Evolutionary conservation across 2,329 filamentous ascomycete genomes (phyloP).

Genomic region (Colletotrichum sp.): DNA sequence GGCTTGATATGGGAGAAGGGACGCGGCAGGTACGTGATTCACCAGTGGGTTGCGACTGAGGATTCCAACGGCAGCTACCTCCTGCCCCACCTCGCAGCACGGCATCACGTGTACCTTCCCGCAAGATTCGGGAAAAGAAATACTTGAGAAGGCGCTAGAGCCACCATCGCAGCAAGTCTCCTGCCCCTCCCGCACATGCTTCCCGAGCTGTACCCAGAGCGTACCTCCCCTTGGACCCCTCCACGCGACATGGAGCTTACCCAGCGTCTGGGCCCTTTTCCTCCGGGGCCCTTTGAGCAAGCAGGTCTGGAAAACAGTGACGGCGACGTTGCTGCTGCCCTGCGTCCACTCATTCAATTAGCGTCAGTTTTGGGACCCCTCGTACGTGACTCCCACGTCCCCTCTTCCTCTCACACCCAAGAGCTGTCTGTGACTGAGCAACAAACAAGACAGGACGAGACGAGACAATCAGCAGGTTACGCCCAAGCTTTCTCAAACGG

Average conservation of each 20-base stretch:
- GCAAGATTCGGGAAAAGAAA: not conserved
- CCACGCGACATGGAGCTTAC: conserved; percentile 7
- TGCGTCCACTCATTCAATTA: not conserved
- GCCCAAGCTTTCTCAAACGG: not conserved
- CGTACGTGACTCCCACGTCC: not conserved
- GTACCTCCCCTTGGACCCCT: conserved; percentile 9
- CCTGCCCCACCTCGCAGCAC: not conserved
- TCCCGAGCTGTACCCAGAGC: not conserved
- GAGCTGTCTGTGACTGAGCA: not conserved
- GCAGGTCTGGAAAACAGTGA: not conserved
- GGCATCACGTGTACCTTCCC: not conserved
- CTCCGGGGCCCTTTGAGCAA: not conserved
- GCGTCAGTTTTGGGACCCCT: not conserved
- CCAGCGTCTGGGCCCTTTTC: not conserved
- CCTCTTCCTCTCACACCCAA: not conserved
- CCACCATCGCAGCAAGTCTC: conserved; percentile 1
- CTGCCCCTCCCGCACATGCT: conserved; percentile 20
- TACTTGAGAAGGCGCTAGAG: not conserved
- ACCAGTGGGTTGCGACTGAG: not conserved
- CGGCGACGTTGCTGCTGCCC: not conserved
- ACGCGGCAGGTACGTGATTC: conserved; percentile 2
- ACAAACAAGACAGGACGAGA: not conserved
- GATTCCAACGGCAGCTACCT: conserved; percentile 12
- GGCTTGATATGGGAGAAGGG: not conserved
- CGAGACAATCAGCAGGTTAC: not conserved